A percentile compares a stretch with the other conserved stretches of the same genome.
These are phyloP conservation scores for Trichophyton schoenleinii DNA, from an alignment of 2,329 filamentous ascomycete genomes.

Conservation along the genomic window DNA sequence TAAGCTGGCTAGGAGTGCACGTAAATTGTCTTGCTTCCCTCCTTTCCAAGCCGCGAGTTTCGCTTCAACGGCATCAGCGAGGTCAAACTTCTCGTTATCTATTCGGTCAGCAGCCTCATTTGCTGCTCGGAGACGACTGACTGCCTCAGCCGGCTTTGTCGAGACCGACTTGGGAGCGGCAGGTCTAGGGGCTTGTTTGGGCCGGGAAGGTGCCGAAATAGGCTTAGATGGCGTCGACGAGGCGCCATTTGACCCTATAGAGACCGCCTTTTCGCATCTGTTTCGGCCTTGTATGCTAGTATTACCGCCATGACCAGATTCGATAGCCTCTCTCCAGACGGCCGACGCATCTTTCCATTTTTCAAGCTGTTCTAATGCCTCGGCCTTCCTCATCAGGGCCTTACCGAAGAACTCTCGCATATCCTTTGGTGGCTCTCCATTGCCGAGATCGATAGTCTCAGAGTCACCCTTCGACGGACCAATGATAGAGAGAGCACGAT, in stretches of 20 bases:
- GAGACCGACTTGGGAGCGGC: slow-evolving; percentile 22
- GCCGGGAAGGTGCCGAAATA: slow-evolving; percentile 21
- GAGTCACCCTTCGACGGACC: slow-evolving; percentile 65
- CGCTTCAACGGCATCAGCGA: slow-evolving; percentile 75
- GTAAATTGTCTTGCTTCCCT: slow-evolving; percentile 83
- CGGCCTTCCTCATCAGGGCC: slow-evolving; percentile 84
- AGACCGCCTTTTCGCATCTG: slow-evolving; percentile 76
- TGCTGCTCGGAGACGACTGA: slow-evolving; percentile 66
- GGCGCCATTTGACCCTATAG: slow-evolving; percentile 46
- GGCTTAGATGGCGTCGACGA: slow-evolving; percentile 27
- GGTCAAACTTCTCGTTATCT: slow-evolving; percentile 84
- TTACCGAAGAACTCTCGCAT: slow-evolving; percentile 94
- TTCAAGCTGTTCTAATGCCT: slow-evolving; percentile 90
- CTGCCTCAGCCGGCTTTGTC: slow-evolving; percentile 56
- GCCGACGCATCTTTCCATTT: slow-evolving; percentile 73
- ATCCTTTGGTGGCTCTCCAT: slow-evolving; percentile 56
- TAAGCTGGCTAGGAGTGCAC: slow-evolving; percentile 73
- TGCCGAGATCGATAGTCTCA: slow-evolving; percentile 61
- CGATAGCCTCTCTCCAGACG: slow-evolving; percentile 72
- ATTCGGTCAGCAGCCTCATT: slow-evolving; percentile 75
- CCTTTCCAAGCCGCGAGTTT: slow-evolving; percentile 70
- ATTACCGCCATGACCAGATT: slow-evolving; percentile 72
- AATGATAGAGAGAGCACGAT: slow-evolving; percentile 66
- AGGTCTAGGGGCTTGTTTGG: slow-evolving; percentile 26
- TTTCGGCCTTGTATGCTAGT: slow-evolving; percentile 75